These are phyloP conservation scores for Monosporascus sp. DNA, from an alignment of 2,329 filamentous ascomycete genomes.

Conservation along the genomic window DNA sequence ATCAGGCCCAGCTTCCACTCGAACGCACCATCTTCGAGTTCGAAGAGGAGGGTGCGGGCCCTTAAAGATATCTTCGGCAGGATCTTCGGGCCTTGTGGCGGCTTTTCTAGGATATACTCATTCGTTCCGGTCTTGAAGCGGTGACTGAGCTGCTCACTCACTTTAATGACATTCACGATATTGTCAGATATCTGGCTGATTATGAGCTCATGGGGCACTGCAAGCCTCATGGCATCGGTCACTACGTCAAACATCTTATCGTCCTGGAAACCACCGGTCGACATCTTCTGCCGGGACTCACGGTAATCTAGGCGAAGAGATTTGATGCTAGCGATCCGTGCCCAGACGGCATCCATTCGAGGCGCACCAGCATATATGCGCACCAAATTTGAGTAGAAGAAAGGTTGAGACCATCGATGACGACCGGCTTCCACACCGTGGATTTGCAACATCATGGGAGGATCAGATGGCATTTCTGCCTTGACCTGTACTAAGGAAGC, in stretches of 20 bases:
- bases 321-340: slow-evolving; percentile 78
- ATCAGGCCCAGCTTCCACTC: slow-evolving; percentile 97
- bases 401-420: slow-evolving; percentile 83
- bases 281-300: slow-evolving; percentile 65
- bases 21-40: slow-evolving; percentile 92
- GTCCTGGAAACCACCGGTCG: slow-evolving; percentile 52
- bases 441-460: slow-evolving; percentile 85
- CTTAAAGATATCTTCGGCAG: slow-evolving; percentile 83
- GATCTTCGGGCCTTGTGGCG: slow-evolving; percentile 76
- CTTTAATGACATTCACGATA: slow-evolving; percentile 79
- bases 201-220: slow-evolving; percentile 85
- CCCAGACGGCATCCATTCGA: slow-evolving; percentile 78
- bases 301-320: slow-evolving; percentile 74
- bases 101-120: slow-evolving; percentile 82
- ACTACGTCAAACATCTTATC: slow-evolving; percentile 81
- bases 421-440: slow-evolving; percentile 77
- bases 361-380: slow-evolving; percentile 87
- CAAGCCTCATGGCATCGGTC: slow-evolving; percentile 79
- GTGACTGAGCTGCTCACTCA: slow-evolving; percentile 85
- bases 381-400: slow-evolving; percentile 68
- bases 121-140: slow-evolving; percentile 83
- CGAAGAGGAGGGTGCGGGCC: slow-evolving; percentile 77
- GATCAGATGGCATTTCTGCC: slow-evolving; percentile 80
- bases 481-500: slow-evolving; percentile 81
- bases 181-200: slow-evolving; percentile 93